Evolutionary conservation across 75 land plant species (phyloP), one percentile per base, ranked within the genome.

Genomic region (Cunninghamia lanceolata): DNA sequence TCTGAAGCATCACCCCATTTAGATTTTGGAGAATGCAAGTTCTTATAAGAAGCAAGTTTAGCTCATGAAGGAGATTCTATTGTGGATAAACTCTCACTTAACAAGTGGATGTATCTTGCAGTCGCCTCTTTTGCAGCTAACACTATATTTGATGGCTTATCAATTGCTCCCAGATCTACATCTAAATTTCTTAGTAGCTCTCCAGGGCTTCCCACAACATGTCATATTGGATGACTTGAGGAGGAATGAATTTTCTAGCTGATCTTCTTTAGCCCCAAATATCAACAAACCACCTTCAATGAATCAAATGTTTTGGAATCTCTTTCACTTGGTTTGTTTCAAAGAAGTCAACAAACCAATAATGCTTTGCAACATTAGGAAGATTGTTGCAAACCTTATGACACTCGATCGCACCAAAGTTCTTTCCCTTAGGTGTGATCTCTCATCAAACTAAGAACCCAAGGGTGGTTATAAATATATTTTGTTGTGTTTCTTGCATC

Each of bases 1-100:
- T 91, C 91, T 46, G 91, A 86, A 70, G 90, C 86, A 71, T 94
- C 91, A 56, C 86, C 92, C 93, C 95, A 94, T 88, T 88, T 94
- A 28, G 28, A 84, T 16, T 81, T 46, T 71, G 86, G 46, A 3
- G 53, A 40, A 21, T 94, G 79, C 0, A 70, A 45, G 19, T 79
- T 82, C 77, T 87, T 91, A 16, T 70, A 63, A 74, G 94, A 89
- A 13, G 77, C 63, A 25, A 73, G 90, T 53, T 86, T 86, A 88
- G 90, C 93, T 94, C 95, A 94, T 66, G 95, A 90, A 83, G 91
- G 78, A 13, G 94, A 85, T 15, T 85, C 88, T 2, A 38, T 84
- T 38, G 83, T 88, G 38, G 83, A 30, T 30, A 71, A 82, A 10
- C 70, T 43, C 1, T 88, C 86, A 21, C 39, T 83, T 36, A 94